Base-by-base conservation (phyloP, 2,329 filamentous ascomycete genomes). In the Aureobasidium sp. region DNA sequence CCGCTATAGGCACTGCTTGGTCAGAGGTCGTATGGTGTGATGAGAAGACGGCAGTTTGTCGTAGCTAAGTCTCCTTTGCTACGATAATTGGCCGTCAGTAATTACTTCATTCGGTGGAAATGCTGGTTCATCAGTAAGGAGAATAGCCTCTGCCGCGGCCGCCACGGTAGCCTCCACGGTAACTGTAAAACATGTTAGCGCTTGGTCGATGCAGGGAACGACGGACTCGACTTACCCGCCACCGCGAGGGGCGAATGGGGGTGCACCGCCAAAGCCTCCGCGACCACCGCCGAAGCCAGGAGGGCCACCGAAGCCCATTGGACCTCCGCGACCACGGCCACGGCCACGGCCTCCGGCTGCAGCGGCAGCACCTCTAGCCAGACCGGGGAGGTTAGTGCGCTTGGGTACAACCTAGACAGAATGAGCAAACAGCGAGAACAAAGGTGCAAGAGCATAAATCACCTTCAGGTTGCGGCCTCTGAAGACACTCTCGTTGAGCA, bases 401-500 rank as follows among this genome's bases (percentile, higher is more conserved):
- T 99, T 99, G 37, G 94, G 93, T 25, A 87, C 85, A 62, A 90
- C 87, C 87, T 90, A 64, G 41, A 47, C 1, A 8, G 0, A 8
- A 45, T 45, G 8, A 9, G 79, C 79, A 51, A 31, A 39, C 6
- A 2, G 20, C 5, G 4, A 0, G 20, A 20, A 20, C 6, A n/a
- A 27, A 22, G n/a, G 15, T 42, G 2, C 14, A 7, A 34, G 6
- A 25, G 15, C n/a, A 37, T 31, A 37, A 64, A 76, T 68, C 73
- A 97, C 94, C 85, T 99, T 99, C 74, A 99, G 85, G 75, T 94
- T 95, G 71, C 94, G 86, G 65, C 91, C 92, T 71, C 94, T 91
- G 79, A 99, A 96, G 63, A 95, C 83, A 75, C 91, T 97, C 78
- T 99, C 94, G 75, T 99, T 97, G 63, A 99, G 81, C 44, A 97